Evolutionary conservation across 441 rosid species (phyloP).

Genomic region (Rhodomyrtus psidioides): DNA sequence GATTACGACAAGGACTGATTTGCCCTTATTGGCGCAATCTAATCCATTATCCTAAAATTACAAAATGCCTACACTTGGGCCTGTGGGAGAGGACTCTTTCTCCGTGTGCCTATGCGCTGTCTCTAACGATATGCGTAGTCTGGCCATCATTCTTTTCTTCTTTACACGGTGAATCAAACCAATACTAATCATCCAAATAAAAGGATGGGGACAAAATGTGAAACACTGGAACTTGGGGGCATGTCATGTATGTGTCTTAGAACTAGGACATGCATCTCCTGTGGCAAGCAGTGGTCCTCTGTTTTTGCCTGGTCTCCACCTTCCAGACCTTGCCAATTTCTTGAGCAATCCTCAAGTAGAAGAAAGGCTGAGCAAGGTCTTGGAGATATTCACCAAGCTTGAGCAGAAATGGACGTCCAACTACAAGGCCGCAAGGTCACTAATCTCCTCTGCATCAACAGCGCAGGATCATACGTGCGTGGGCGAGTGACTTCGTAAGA

Average conservation of each 20-base stretch:
- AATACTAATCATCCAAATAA: not conserved
- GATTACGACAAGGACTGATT: too few relatives aligned
- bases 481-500: too few relatives aligned
- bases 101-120: not conserved
- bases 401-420: too few relatives aligned
- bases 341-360: not conserved
- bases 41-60: not conserved
- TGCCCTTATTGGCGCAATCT: too few relatives aligned
- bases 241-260: not conserved
- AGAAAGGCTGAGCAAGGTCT: too few relatives aligned
- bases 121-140: not conserved
- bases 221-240: not conserved
- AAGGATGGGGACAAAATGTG: not conserved
- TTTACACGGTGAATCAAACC: not conserved
- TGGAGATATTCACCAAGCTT: too few relatives aligned
- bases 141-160: not conserved
- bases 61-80: not conserved
- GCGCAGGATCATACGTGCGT: too few relatives aligned
- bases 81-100: not conserved
- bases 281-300: not conserved
- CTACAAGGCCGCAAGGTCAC: too few relatives aligned
- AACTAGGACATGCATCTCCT: slow-evolving; percentile 1
- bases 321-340: not conserved
- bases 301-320: not conserved
- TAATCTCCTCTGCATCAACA: too few relatives aligned